Evolutionary conservation across 169 alveolate genomes (phyloP).

Genomic region (Eimeria acervulina): DNA sequence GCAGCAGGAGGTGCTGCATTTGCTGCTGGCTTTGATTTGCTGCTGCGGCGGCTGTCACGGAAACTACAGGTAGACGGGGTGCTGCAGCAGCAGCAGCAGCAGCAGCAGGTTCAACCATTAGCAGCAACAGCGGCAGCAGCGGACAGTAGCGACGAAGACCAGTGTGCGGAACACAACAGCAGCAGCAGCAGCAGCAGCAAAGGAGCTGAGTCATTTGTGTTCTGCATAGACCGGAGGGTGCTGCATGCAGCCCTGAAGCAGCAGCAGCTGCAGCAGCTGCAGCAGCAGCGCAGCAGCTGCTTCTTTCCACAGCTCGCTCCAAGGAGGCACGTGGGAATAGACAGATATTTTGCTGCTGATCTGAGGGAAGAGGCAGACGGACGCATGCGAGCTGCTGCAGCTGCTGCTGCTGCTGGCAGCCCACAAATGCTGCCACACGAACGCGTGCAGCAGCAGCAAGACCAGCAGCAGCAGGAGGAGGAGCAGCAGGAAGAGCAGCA

Average conservation of each 20-base stretch:
- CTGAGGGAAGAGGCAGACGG: background rate
- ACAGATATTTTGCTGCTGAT: slow-evolving; percentile 27
- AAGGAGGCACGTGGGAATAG: background rate
- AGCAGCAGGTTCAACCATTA: too few species aligned
- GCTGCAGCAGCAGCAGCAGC: too few species aligned
- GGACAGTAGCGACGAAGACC: too few species aligned
- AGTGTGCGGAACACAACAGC: too few species aligned
- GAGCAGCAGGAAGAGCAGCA: too few species aligned
- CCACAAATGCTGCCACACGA: background rate
- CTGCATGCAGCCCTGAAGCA: too few species aligned
- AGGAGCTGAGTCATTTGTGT: background rate
- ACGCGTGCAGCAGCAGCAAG: too few species aligned
- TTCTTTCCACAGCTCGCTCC: background rate
- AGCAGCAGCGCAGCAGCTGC: background rate
- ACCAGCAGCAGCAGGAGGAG: too few species aligned
- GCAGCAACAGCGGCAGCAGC: too few species aligned
- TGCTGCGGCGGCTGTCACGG: slow-evolving; percentile 28
- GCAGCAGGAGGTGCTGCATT: slow-evolving; percentile 31
- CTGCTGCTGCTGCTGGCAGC: slow-evolving; percentile 5
- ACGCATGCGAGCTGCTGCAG: slow-evolving; percentile 52
- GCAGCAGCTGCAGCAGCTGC: slow-evolving; percentile 30
- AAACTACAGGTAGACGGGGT: too few species aligned
- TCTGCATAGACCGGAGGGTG: background rate
- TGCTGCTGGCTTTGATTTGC: slow-evolving; percentile 33
- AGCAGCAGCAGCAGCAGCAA: slow-evolving; percentile 60